Evolutionary conservation across 202 grass and related monocot species (phyloP).

Genomic region (Setaria italica): DNA sequence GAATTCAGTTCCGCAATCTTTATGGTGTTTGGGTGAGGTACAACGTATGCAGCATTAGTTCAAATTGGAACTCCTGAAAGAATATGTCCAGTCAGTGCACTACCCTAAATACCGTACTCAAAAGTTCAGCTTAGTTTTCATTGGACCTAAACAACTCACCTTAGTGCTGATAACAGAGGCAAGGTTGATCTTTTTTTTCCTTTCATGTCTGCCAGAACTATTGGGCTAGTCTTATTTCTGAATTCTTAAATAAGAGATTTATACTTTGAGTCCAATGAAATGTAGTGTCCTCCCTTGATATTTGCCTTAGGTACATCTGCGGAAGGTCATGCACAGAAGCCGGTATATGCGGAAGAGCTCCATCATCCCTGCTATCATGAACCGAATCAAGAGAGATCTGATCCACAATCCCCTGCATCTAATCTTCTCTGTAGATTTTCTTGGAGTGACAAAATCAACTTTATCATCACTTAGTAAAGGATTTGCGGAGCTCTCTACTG

Average conservation of each 20-base stretch:
- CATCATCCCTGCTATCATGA: constrained; percentile 80
- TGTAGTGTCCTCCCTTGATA: constrained; percentile 27
- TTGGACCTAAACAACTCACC: constrained; percentile 1
- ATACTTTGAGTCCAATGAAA: constrained; percentile 24
- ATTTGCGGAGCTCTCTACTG: constrained; percentile 96
- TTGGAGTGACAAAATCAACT: constrained; percentile 97
- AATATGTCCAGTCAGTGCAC: not conserved
- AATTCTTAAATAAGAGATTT: constrained; percentile 7
- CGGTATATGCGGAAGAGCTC: constrained; percentile 89
- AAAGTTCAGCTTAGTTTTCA: not conserved
- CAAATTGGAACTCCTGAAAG: not conserved
- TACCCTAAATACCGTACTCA: not conserved
- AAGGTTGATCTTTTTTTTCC: not conserved
- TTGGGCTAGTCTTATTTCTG: constrained; percentile 38
- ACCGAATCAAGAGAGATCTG: constrained; percentile 91
- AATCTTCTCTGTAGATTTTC: constrained; percentile 91
- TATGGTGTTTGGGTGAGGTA: not conserved
- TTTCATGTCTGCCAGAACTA: constrained; percentile 14
- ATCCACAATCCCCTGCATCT: constrained; percentile 99
- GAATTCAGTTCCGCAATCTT: not conserved
- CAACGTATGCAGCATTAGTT: not conserved
- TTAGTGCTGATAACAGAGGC: constrained; percentile 6
- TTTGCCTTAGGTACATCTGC: constrained; percentile 81
- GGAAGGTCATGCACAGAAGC: constrained; percentile 88
- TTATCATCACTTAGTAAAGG: constrained; percentile 97